Evolutionary conservation across 2,329 filamentous ascomycete species (phyloP).

Genomic region (Diplodia mutila): DNA sequence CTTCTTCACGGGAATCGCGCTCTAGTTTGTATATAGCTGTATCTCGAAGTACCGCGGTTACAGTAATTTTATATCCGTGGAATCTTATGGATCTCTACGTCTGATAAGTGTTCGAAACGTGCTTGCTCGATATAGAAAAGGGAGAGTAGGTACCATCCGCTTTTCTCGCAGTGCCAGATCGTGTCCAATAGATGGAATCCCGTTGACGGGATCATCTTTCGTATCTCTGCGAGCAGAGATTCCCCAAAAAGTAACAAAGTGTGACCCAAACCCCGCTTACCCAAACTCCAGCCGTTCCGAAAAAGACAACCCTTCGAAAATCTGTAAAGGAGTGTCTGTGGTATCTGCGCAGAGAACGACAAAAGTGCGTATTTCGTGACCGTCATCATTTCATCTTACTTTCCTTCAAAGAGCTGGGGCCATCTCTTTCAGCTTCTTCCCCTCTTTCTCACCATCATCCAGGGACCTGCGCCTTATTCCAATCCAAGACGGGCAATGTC

Average conservation of each 20-base stretch:
- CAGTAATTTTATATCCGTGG: background rate
- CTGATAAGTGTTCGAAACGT: background rate
- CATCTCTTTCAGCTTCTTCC: background rate
- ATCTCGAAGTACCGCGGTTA: no score
- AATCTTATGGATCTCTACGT: background rate
- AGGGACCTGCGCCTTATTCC: background rate
- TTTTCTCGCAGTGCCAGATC: background rate
- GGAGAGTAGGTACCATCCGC: background rate
- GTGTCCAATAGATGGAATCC: background rate
- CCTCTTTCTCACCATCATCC: background rate
- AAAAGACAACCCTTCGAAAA: background rate
- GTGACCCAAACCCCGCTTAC: background rate
- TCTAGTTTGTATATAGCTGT: no score
- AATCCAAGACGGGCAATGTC: background rate
- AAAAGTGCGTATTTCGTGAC: background rate
- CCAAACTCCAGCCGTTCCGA: background rate
- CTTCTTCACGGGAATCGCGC: no score
- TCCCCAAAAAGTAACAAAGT: background rate
- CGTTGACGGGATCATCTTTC: background rate
- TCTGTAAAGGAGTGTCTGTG: constrained; percentile 1
- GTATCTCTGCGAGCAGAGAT: background rate
- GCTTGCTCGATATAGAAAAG: background rate
- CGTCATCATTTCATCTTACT: background rate
- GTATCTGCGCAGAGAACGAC: background rate
- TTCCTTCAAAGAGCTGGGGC: background rate